Conservation (phyloP, 2,329 filamentous ascomycete species). For the Zymoseptoria passerinii region DNA sequence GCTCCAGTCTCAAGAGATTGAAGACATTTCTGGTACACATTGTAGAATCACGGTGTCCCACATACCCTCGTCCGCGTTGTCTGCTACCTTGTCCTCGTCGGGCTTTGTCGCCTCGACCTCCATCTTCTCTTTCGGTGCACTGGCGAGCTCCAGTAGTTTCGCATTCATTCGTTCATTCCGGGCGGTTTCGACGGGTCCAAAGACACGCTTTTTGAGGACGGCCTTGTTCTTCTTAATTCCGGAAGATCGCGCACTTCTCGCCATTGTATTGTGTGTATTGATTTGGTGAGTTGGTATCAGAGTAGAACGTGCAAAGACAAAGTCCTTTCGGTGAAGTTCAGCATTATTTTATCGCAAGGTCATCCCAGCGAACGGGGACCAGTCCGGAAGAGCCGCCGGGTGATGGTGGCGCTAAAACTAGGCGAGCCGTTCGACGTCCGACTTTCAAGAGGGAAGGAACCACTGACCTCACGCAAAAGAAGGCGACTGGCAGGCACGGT, state of each 20-base stretch:
- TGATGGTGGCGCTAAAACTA: not conserved
- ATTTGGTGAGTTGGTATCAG: slow-evolving; percentile 3
- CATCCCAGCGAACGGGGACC: not conserved
- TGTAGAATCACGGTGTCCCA: not conserved
- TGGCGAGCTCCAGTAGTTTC: slow-evolving; percentile 72
- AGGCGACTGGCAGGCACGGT: not conserved
- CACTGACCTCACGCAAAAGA: not conserved
- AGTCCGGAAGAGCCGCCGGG: not conserved
- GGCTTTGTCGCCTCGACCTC: slow-evolving; percentile 32
- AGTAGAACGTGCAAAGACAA: not conserved
- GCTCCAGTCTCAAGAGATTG: too few species aligned
- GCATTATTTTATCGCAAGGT: not conserved
- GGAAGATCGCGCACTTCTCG: slow-evolving; percentile 75
- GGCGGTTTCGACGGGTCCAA: slow-evolving; percentile 71
- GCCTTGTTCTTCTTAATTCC: slow-evolving; percentile 74
- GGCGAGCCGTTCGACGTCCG: not conserved
- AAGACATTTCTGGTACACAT: too few species aligned
- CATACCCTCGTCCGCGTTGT: not conserved
- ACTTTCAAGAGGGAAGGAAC: not conserved
- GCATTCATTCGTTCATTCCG: slow-evolving; percentile 75
- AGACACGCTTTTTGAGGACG: slow-evolving; percentile 70
- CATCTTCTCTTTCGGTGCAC: slow-evolving; percentile 60
- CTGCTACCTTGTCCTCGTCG: not conserved
- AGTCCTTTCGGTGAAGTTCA: not conserved
- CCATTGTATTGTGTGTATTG: slow-evolving; percentile 51